A percentile compares a stretch with the other conserved stretches of the same genome.
Evolutionary conservation across 2,329 filamentous ascomycete species (phyloP).

Genomic region (Ophiostoma sp.): DNA sequence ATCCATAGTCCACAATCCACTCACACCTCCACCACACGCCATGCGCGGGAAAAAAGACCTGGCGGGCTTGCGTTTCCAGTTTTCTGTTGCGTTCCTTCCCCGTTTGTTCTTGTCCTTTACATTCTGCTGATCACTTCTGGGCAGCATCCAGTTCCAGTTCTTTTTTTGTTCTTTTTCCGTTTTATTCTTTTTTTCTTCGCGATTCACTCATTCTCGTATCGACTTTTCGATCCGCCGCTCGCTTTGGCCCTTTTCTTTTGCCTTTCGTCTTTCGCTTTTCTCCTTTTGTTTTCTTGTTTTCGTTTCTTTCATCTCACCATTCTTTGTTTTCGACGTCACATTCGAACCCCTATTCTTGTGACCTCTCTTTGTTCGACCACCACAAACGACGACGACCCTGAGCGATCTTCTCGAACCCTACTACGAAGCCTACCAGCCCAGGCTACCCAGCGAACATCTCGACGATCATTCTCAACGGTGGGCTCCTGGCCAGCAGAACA

Average conservation of each 20-base stretch:
- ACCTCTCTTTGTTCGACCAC: neutral
- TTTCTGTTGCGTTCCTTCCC: slow-evolving; percentile 14
- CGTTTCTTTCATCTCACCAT: neutral
- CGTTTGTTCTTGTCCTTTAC: slow-evolving; percentile 11
- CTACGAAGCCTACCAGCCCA: neutral
- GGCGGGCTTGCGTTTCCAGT: slow-evolving; percentile 5
- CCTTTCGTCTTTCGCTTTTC: neutral
- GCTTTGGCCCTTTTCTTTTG: neutral
- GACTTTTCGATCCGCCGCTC: neutral
- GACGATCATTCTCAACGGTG: neutral
- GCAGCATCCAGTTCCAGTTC: slow-evolving; percentile 1
- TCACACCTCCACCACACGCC: neutral
- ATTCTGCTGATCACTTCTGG: neutral
- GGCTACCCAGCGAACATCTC: slow-evolving; percentile 11
- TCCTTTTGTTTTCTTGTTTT: slow-evolving; percentile 9
- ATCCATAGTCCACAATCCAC: neutral
- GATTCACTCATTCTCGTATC: slow-evolving; percentile 17
- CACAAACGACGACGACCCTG: neutral
- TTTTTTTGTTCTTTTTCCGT: slow-evolving; percentile 9
- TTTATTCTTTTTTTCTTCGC: neutral
- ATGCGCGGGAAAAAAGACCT: slow-evolving; percentile 13
- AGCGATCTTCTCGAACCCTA: neutral
- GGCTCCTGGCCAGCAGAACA: neutral
- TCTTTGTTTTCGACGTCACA: neutral
- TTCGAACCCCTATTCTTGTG: neutral